Percentiles rank a stretch among this genome's conserved stretches.
These are phyloP conservation scores for Neurospora sp. DNA, from an alignment of 495 filamentous ascomycete species.

Conservation along the genomic window DNA sequence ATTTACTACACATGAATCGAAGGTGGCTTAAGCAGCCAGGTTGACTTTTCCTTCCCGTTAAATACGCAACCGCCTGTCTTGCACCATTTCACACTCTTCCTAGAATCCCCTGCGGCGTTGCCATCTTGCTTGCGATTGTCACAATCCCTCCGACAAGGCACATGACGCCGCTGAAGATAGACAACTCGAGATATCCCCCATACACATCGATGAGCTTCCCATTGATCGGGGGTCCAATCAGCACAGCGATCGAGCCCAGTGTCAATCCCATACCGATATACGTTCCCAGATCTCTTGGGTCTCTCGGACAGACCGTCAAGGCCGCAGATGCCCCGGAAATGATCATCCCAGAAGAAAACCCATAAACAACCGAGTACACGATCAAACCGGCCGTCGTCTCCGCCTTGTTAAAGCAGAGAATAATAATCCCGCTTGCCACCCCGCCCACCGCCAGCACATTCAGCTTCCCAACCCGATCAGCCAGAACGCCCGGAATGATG, in stretches of 20 bases:
- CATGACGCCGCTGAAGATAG: slow-evolving; percentile 39
- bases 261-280: slow-evolving; percentile 47
- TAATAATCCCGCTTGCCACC: slow-evolving; percentile 28
- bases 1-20: not conserved
- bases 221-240: slow-evolving; percentile 46
- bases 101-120: slow-evolving; percentile 20
- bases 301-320: slow-evolving; percentile 29
- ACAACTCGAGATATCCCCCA: slow-evolving; percentile 27
- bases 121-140: slow-evolving; percentile 19
- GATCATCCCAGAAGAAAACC: slow-evolving; percentile 36
- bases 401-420: slow-evolving; percentile 30
- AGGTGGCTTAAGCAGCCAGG: not conserved
- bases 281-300: slow-evolving; percentile 39
- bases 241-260: slow-evolving; percentile 27
- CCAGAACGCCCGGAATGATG: slow-evolving; percentile 44
- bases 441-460: slow-evolving; percentile 34
- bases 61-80: not conserved
- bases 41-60: not conserved
- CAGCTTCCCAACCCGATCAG: slow-evolving; percentile 42
- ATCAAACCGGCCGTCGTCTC: slow-evolving; percentile 29
- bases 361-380: slow-evolving; percentile 24
- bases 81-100: slow-evolving; percentile 9
- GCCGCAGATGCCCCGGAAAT: slow-evolving; percentile 35
- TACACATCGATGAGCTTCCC: slow-evolving; percentile 37
- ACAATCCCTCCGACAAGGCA: slow-evolving; percentile 23